Percentiles rank a stretch among this genome's conserved stretches.
Conservation (phyloP, 1,139 yeast genomes). For the Blastobotrys persicus region DNA sequence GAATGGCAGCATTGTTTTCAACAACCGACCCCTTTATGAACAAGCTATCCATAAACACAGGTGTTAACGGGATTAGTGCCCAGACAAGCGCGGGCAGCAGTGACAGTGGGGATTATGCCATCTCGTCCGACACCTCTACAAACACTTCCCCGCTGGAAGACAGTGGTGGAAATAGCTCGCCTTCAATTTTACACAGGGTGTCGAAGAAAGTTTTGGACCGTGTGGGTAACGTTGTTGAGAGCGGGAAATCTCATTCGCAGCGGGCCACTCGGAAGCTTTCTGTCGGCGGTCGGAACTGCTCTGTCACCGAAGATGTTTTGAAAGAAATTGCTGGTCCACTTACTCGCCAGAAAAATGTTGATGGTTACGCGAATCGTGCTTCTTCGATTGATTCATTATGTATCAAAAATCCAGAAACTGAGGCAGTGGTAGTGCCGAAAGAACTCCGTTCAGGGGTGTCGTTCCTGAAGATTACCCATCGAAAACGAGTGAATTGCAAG, state of each 20-base stretch:
- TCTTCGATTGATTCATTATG: slow-evolving; percentile 8
- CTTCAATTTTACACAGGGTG: background rate
- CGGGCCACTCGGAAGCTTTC: slow-evolving; percentile 1
- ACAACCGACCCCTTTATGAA: background rate
- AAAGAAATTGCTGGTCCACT: slow-evolving; percentile 3
- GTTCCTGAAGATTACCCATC: slow-evolving; percentile 64
- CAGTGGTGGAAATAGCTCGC: background rate
- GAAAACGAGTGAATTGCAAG: slow-evolving; percentile 57
- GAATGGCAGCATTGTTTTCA: background rate
- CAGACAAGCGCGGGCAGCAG: slow-evolving; percentile 5
- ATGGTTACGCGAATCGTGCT: background rate
- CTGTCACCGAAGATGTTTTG: background rate
- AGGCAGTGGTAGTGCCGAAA: slow-evolving; percentile 3
- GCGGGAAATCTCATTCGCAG: slow-evolving; percentile 7
- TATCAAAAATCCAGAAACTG: slow-evolving; percentile 1
- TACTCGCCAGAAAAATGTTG: slow-evolving; percentile 3
- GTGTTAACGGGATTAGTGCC: background rate
- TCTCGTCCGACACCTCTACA: slow-evolving; percentile 9
- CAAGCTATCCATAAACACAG: background rate
- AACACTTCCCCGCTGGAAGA: background rate
- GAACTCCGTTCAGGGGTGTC: slow-evolving; percentile 39
- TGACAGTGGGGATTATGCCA: slow-evolving; percentile 11
- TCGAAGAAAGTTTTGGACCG: slow-evolving; percentile 15
- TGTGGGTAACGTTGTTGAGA: slow-evolving; percentile 16
- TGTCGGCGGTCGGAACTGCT: background rate